A percentile compares a stretch with the other conserved stretches of the same genome.
These are phyloP conservation scores for Rhypophila decipiens DNA, from an alignment of 495 filamentous ascomycete genomes.

Conservation along the genomic window DNA sequence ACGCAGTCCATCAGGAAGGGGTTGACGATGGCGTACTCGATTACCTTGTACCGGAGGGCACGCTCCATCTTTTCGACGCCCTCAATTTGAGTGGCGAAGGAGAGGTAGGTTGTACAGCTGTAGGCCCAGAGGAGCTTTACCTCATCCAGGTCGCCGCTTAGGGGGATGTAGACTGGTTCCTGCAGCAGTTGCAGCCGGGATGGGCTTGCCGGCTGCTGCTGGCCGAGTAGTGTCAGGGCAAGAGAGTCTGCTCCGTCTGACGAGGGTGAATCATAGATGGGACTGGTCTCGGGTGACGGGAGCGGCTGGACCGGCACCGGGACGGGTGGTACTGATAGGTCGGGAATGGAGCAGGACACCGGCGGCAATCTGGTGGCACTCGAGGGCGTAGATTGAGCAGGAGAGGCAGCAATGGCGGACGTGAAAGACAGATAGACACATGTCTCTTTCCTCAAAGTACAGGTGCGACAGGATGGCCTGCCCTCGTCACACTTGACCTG, in stretches of 20 bases:
- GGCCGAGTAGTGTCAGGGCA: constrained; percentile 1
- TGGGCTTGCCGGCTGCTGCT: neutral
- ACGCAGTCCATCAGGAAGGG: constrained; percentile 46
- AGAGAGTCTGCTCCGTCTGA: neutral
- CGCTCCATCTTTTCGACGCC: constrained; percentile 24
- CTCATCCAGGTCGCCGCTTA: constrained; percentile 22
- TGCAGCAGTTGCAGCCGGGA: constrained; percentile 6
- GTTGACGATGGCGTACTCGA: constrained; percentile 39
- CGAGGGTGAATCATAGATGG: too few species aligned
- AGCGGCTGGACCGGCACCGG: neutral
- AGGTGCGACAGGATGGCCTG: constrained; percentile 40
- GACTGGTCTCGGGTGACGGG: neutral
- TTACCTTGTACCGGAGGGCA: constrained; percentile 34
- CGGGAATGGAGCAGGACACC: neutral
- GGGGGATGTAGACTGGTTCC: constrained; percentile 33
- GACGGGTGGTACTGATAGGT: neutral
- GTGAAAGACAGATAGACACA: constrained; percentile 32
- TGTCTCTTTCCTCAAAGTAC: constrained; percentile 34
- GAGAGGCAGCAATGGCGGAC: neutral
- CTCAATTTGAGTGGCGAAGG: constrained; percentile 30
- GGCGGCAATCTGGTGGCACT: neutral
- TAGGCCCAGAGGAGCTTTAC: constrained; percentile 42
- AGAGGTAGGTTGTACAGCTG: constrained; percentile 26
- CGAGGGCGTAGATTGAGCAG: neutral
- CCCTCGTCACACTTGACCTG: constrained; percentile 45